Conservation (phyloP, 345 rosid species). For the Sisymbrium altissimum region DNA sequence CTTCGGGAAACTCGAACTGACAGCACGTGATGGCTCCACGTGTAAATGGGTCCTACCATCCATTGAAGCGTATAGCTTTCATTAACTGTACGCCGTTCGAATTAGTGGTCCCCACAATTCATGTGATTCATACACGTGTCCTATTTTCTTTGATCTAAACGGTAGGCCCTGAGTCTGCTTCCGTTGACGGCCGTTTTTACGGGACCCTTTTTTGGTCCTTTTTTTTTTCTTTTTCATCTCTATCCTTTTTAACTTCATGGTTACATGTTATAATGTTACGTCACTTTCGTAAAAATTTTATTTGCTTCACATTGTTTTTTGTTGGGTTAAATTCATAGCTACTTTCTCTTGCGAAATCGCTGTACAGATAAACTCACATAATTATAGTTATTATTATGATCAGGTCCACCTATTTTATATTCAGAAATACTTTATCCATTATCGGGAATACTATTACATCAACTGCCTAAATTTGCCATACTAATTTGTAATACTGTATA, state of each 20-base stretch:
- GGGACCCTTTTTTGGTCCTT: not conserved
- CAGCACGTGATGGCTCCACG: slow-evolving; percentile 33
- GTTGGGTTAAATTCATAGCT: not conserved
- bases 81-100: slow-evolving; percentile 23
- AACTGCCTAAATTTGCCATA: not conserved
- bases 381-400: not conserved
- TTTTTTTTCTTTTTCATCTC: not conserved
- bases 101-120: slow-evolving; percentile 22
- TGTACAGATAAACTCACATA: not conserved
- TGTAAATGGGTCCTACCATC: slow-evolving; percentile 12
- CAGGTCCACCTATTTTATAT: not conserved
- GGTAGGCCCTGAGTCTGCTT: slow-evolving; percentile 14
- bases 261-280: slow-evolving; percentile 19
- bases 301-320: not conserved
- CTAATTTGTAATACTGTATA: too few relatives aligned
- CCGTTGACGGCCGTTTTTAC: slow-evolving; percentile 32
- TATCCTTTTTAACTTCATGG: slow-evolving; percentile 20
- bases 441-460: not conserved
- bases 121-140: slow-evolving; percentile 38
- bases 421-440: not conserved
- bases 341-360: not conserved
- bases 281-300: slow-evolving; percentile 9
- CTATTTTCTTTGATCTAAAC: not conserved
- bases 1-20: slow-evolving; percentile 33
- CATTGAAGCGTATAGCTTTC: slow-evolving; percentile 14